Base-by-base conservation (phyloP, 768 basidiomycete genomes). In the Serendipita vermifera region DNA sequence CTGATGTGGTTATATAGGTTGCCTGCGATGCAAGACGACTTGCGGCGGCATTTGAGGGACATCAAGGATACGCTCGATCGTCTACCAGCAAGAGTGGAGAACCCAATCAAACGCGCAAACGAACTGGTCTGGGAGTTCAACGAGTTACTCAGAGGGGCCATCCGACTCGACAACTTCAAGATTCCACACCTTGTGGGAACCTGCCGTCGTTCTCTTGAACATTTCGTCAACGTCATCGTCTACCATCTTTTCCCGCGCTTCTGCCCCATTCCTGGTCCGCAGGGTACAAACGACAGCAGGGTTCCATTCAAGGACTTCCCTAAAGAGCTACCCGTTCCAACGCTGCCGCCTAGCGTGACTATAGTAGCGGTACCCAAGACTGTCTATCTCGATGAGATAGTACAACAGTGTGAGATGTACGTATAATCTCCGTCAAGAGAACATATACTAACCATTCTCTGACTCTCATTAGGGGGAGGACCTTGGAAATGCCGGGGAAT, bases 401-500 rank as follows among this genome's bases (percentile, higher is more conserved):
- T 51, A 7, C 20, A 15, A 51, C 17, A 29, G 31, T 20, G 20
- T 29, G 46, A 51, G 20, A 31, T 51, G 46, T 51, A 29, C 32
- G 46, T 51, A 20, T 15, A 20, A n/a, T 11, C 32, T 15, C 27
- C 7, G 46, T 51, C n/a, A n/a, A n/a, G n/a, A n/a, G n/a, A n/a
- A n/a, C n/a, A n/a, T n/a, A n/a, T n/a, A n/a, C n/a, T n/a, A n/a
- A n/a, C n/a, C n/a, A n/a, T n/a, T n/a, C n/a, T n/a, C n/a, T n/a
- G 7, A 51, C 17, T 51, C 27, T 31, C n/a, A 22, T 29, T n/a
- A 51, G 46, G 29, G 46, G 46, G 7, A 4, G 46, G n/a, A 51
- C 46, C 32, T 22, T 20, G 46, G 46, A 51, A 31, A 22, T 51
- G 29, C 46, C 46, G n/a, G 46, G 46, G n/a, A 51, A 51, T 29